These are phyloP conservation scores for Pyrenophora graminea DNA, from an alignment of 2,329 filamentous ascomycete genomes.

Conservation along the genomic window DNA sequence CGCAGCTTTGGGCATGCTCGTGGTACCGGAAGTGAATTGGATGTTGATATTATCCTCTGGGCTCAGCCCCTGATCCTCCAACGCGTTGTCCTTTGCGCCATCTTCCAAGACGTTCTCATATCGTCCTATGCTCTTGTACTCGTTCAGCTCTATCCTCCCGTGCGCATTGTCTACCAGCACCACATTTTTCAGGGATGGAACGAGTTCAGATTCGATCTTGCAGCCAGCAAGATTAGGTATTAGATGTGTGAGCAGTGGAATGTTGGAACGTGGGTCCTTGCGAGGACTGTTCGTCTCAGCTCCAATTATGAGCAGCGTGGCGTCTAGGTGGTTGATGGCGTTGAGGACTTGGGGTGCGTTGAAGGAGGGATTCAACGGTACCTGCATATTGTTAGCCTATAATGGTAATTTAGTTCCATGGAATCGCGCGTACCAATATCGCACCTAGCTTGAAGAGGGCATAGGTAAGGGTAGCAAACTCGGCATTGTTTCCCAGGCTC, in stretches of 20 bases:
- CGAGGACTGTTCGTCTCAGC: conserved; percentile 81
- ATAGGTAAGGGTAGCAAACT: conserved; percentile 81
- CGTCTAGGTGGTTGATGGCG: conserved; percentile 75
- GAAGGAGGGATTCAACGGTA: conserved; percentile 92
- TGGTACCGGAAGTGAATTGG: conserved; percentile 97
- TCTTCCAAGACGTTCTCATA: conserved; percentile 54
- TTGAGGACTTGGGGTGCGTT: conserved; percentile 76
- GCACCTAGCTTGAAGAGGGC: conserved; percentile 94
- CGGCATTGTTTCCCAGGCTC: conserved; percentile 80
- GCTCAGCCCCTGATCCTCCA: conserved; percentile 57
- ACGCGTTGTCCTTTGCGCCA: conserved; percentile 42
- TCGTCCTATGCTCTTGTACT: conserved; percentile 44
- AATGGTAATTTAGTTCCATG: no score
- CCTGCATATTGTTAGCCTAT: conserved; percentile 46
- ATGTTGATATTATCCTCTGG: conserved; percentile 84
- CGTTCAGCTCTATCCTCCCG: conserved; percentile 55
- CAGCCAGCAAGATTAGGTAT: conserved; percentile 53
- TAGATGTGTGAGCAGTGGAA: conserved; percentile 60
- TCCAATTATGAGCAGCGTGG: conserved; percentile 78
- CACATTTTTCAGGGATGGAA: conserved; percentile 72
- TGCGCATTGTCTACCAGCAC: conserved; percentile 79
- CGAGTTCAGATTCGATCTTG: conserved; percentile 57
- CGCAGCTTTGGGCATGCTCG: conserved; percentile 85
- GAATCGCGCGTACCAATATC: conserved; percentile 63
- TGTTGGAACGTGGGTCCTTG: conserved; percentile 64